phyloP scores from a whole-genome alignment of 441 rosid genomes.

The Raphanus hybrid region DNA sequence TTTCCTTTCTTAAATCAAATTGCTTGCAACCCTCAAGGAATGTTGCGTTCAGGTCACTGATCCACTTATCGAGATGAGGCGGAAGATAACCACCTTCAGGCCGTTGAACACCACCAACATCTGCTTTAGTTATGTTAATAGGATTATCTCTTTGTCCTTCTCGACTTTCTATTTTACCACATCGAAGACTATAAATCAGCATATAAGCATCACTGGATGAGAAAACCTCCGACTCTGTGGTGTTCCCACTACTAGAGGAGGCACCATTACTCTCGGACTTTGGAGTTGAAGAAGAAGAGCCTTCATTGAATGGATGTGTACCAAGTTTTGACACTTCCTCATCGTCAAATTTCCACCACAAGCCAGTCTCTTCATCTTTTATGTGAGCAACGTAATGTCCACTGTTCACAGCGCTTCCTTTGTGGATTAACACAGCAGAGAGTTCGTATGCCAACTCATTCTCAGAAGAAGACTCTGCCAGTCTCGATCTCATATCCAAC shows the following conservation, averaged over 20 bases:
- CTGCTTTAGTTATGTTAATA: constrained; percentile 45
- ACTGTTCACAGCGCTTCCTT: constrained; percentile 95
- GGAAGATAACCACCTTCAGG: constrained; percentile 65
- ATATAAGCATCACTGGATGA: constrained; percentile 95
- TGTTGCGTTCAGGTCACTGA: constrained; percentile 61
- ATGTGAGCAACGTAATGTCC: constrained; percentile 98
- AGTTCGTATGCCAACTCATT: constrained; percentile 68
- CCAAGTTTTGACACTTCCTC: constrained; percentile 90
- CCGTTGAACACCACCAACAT: constrained; percentile 50
- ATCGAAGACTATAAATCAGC: constrained; percentile 87
- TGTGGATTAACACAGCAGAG: constrained; percentile 96
- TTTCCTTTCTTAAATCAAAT: constrained; percentile 67
- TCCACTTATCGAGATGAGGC: constrained; percentile 64
- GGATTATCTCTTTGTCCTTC: constrained; percentile 38
- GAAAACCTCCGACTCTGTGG: constrained; percentile 57
- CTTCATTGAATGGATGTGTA: constrained; percentile 81
- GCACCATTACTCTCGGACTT: constrained; percentile 46
- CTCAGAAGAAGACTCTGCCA: constrained; percentile 73
- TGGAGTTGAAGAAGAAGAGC: constrained; percentile 54
- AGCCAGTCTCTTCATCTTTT: constrained; percentile 86
- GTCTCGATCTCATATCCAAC: constrained; percentile 77
- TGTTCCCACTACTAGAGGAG: constrained; percentile 51
- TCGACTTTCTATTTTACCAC: constrained; percentile 49
- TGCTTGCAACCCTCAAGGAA: constrained; percentile 65
- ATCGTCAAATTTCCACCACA: constrained; percentile 99